phyloP scores from a whole-genome alignment of 2,329 filamentous ascomycete species.

The Myotisia sp. region DNA sequence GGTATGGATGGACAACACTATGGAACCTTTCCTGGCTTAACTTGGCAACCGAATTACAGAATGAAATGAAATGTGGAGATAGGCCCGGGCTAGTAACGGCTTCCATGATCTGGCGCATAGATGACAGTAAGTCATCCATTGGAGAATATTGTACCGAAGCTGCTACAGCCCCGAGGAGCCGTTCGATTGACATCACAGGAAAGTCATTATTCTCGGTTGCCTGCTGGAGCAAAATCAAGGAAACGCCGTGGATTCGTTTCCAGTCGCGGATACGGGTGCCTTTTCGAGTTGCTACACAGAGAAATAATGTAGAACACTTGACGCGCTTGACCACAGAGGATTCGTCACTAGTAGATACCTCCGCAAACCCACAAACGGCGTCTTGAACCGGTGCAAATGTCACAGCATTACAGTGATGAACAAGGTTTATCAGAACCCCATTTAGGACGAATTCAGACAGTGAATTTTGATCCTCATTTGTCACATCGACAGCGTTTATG shows the following conservation, averaged over 20 bases:
- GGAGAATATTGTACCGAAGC: constrained; percentile 62
- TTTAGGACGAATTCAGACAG: constrained; percentile 48
- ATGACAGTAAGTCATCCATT: constrained; percentile 62
- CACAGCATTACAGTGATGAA: constrained; percentile 65
- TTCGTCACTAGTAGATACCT: constrained; percentile 20
- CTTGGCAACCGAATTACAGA: constrained; percentile 68
- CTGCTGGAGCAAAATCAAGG: constrained; percentile 40
- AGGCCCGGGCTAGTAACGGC: constrained; percentile 51
- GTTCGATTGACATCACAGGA: constrained; percentile 18
- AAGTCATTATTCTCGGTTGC: constrained; percentile 15
- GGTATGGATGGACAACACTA: constrained; percentile 61
- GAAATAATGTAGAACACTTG: constrained; percentile 33
- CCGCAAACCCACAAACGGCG: constrained; percentile 42
- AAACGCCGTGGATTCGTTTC: constrained; percentile 46
- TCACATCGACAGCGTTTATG: constrained; percentile 22
- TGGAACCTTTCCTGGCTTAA: constrained; percentile 61
- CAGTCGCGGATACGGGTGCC: constrained; percentile 62
- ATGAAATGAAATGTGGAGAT: constrained; percentile 62
- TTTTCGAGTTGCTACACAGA: constrained; percentile 65
- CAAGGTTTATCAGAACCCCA: constrained; percentile 63
- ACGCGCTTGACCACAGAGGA: constrained; percentile 24
- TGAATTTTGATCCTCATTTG: constrained; percentile 18
- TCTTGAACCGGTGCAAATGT: constrained; percentile 58
- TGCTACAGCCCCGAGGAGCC: constrained; percentile 37
- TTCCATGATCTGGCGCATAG: constrained; percentile 51